Percentiles rank a stretch among this genome's conserved stretches.
Evolutionary conservation across 495 filamentous ascomycete species (phyloP).

Genomic region (Podospora australis): DNA sequence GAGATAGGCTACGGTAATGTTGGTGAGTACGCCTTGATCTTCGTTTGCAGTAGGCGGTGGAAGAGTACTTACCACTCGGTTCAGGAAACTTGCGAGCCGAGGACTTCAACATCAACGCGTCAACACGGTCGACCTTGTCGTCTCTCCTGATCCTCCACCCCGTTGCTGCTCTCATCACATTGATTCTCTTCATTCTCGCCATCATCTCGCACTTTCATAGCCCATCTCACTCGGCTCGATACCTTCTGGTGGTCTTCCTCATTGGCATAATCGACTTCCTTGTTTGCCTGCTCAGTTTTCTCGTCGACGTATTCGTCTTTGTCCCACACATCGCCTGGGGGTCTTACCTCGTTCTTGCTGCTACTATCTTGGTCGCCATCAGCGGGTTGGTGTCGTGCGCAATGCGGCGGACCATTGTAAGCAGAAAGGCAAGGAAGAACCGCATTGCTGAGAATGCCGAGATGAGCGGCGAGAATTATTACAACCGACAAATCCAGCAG

Average conservation of each 20-base stretch:
- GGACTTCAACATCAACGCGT: slow-evolving; percentile 66
- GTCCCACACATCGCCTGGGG: slow-evolving; percentile 92
- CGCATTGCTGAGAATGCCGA: slow-evolving; percentile 88
- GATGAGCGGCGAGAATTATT: slow-evolving; percentile 91
- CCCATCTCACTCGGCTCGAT: slow-evolving; percentile 89
- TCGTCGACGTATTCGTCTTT: slow-evolving; percentile 94
- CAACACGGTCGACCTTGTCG: slow-evolving; percentile 77
- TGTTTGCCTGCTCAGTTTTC: slow-evolving; percentile 77
- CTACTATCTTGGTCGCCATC: slow-evolving; percentile 78
- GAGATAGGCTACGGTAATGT: slow-evolving; percentile 82
- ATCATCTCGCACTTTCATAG: slow-evolving; percentile 78
- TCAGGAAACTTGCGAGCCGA: slow-evolving; percentile 25
- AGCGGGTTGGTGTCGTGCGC: slow-evolving; percentile 86
- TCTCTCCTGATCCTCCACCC: slow-evolving; percentile 89
- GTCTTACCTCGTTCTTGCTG: slow-evolving; percentile 88
- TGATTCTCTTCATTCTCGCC: slow-evolving; percentile 77
- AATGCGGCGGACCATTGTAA: slow-evolving; percentile 93
- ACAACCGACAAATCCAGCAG: slow-evolving; percentile 60
- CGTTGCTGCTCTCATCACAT: slow-evolving; percentile 76
- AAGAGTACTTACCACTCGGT: slow-evolving; percentile 30
- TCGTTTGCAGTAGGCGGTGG: slow-evolving; percentile 1
- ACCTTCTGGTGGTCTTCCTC: slow-evolving; percentile 76
- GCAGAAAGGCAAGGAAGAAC: slow-evolving; percentile 83
- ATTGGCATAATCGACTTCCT: slow-evolving; percentile 79
- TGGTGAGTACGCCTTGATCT: slow-evolving; percentile 49